Evolutionary conservation across 148 eudicot genomes (phyloP), one percentile per base, ranked within the genome.

Genomic region (Chenopodium formosanum): DNA sequence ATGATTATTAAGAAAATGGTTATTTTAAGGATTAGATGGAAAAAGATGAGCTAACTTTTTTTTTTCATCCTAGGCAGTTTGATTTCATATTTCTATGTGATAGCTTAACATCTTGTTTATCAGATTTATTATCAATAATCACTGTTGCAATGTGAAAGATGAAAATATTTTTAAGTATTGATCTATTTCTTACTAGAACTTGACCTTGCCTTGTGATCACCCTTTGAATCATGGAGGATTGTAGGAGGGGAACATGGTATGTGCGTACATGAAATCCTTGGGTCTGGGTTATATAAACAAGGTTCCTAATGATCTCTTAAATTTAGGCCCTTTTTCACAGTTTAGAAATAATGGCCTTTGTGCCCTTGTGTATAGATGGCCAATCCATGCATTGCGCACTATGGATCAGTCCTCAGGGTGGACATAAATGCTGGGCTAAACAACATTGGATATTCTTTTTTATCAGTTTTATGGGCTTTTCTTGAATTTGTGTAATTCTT

Each of bases 381-480:
- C 58, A 14, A 52, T 52, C 12, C 16, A 14, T 52, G 58, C 58
- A 52, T 52, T 52, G 11, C 14, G 58, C 58, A 52, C 16, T 2
- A 31, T 31, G 2, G 32, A 31, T 31, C 32, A 31, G 32, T 85
- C 92, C 93, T 85, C 91, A 87, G 75, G 96, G 93, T 68, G 84
- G 82, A 17, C 97, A 95, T 65, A 85, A 92, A 93, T 64, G 98
- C 92, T 84, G 96, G 94, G 1, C n/a, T 60, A 2, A 31, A 2
- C 32, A 31, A 31, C 32, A 31, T 31, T 31, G 32, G 32, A 31
- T 31, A 31, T 3, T 19, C 20, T 3, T 60, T 20, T 77, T 22
- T 12, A 44, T 17, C 37, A 12, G 9, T 20, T 63, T 68, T 13
- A 4, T 68, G 1, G 13, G 72, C 1, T 52, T 68, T 68, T 12